These are phyloP conservation scores for Dactylella cylindrospora DNA, from an alignment of 2,329 filamentous ascomycete genomes.

Conservation along the genomic window DNA sequence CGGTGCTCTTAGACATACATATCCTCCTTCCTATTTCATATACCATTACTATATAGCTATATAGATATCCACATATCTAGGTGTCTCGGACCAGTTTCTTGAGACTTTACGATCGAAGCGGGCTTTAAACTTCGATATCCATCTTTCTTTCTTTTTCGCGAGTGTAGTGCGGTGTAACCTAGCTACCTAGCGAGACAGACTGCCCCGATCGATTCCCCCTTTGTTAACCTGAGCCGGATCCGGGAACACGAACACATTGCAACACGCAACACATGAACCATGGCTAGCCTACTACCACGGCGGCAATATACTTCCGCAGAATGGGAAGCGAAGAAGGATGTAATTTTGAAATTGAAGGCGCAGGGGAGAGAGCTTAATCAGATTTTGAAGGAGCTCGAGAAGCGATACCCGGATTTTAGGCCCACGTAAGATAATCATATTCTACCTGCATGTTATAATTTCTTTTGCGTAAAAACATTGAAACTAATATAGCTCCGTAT, in stretches of 20 bases:
- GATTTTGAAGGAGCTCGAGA: conserved; percentile 27
- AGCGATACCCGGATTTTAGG: conserved; percentile 23
- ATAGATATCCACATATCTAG: background rate
- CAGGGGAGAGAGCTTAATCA: conserved; percentile 22
- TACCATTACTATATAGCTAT: too few species aligned
- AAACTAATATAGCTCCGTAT: background rate
- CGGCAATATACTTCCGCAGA: conserved; percentile 13
- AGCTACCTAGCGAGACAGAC: too few species aligned
- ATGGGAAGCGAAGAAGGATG: conserved; percentile 26
- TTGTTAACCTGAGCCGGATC: too few species aligned
- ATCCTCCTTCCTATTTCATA: conserved; percentile 35
- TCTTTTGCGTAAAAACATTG: background rate
- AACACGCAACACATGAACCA: conserved; percentile 2
- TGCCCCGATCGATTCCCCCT: too few species aligned
- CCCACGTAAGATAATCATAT: conserved; percentile 23
- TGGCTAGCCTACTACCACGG: conserved; percentile 9
- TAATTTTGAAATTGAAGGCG: conserved; percentile 15
- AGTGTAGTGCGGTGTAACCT: too few species aligned
- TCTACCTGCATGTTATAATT: background rate
- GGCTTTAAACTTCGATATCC: too few species aligned
- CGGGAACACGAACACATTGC: background rate
- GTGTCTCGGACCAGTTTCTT: background rate
- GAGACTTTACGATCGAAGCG: background rate
- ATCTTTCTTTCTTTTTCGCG: too few species aligned
- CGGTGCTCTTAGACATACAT: background rate